phyloP scores from a whole-genome alignment of 2,329 filamentous ascomycete species.

The Claviceps pusilla region DNA sequence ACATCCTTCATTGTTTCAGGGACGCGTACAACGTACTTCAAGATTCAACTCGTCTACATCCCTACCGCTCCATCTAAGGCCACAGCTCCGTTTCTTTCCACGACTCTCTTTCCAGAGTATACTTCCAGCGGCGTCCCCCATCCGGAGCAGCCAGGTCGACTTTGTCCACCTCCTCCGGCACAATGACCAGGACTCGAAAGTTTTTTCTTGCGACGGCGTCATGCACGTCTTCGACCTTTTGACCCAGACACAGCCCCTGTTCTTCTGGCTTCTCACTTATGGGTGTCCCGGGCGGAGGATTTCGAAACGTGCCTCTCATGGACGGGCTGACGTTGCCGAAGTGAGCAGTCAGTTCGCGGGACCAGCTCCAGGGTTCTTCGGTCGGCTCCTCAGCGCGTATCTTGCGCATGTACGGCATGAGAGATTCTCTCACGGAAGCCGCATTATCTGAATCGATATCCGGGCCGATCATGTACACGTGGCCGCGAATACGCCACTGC shows the following conservation, averaged over 20 bases:
- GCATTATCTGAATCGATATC: conserved; percentile 39
- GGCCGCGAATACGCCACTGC: conserved; percentile 76
- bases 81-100: conserved; percentile 61
- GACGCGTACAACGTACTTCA: no score
- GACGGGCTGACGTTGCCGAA: conserved; percentile 77
- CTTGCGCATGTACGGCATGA: conserved; percentile 47
- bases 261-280: conserved; percentile 33
- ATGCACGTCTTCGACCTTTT: conserved; percentile 54
- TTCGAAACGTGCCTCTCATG: conserved; percentile 65
- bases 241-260: conserved; percentile 32
- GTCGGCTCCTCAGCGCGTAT: conserved; percentile 5
- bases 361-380: conserved; percentile 55
- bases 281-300: conserved; percentile 52
- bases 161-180: conserved; percentile 62
- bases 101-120: conserved; percentile 39
- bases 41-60: no score
- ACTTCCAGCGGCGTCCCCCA: conserved; percentile 49
- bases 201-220: conserved; percentile 58
- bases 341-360: conserved; percentile 64
- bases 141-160: conserved; percentile 55
- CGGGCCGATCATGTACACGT: conserved; percentile 57
- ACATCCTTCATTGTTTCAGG: no score
- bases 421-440: conserved; percentile 40
- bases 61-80: conserved; percentile 27
- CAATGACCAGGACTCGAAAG: conserved; percentile 72